phyloP scores from a whole-genome alignment of 768 basidiomycete species.

The Trichaptum fuscoviolaceum region DNA sequence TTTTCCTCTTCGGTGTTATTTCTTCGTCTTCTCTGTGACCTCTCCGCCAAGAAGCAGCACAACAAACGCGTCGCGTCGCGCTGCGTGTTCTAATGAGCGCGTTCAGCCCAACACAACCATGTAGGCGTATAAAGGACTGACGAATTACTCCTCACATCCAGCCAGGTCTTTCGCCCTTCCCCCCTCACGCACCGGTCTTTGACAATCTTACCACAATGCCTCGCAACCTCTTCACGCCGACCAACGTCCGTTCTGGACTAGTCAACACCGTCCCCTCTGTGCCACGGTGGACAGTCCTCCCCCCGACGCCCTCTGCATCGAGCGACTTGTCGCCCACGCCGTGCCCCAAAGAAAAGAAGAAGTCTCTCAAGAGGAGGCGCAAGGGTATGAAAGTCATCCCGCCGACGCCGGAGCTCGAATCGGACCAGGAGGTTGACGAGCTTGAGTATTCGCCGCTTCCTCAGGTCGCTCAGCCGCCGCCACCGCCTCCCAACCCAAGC shows the following conservation, averaged over 20 bases:
- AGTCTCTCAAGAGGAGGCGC: background rate
- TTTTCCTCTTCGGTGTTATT: background rate
- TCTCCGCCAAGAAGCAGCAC: background rate
- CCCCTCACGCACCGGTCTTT: too few relatives aligned
- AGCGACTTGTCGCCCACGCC: background rate
- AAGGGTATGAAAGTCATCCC: background rate
- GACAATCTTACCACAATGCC: background rate
- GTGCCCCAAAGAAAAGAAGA: background rate
- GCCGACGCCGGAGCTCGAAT: background rate
- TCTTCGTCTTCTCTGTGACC: too few relatives aligned
- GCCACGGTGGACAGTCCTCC: background rate
- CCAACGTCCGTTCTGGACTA: background rate
- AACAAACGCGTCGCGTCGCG: background rate
- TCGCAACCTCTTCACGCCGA: background rate
- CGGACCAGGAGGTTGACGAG: background rate
- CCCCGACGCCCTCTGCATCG: background rate
- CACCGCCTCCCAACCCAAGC: background rate
- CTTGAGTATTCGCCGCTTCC: background rate
- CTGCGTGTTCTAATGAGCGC: background rate
- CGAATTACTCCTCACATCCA: background rate
- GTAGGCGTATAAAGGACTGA: background rate
- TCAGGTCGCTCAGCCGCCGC: too few relatives aligned
- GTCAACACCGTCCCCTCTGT: background rate
- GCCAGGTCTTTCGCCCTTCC: background rate
- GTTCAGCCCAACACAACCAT: background rate